Base-by-base conservation (phyloP, 2,329 filamentous ascomycete genomes). In the Nemania diffusa region DNA sequence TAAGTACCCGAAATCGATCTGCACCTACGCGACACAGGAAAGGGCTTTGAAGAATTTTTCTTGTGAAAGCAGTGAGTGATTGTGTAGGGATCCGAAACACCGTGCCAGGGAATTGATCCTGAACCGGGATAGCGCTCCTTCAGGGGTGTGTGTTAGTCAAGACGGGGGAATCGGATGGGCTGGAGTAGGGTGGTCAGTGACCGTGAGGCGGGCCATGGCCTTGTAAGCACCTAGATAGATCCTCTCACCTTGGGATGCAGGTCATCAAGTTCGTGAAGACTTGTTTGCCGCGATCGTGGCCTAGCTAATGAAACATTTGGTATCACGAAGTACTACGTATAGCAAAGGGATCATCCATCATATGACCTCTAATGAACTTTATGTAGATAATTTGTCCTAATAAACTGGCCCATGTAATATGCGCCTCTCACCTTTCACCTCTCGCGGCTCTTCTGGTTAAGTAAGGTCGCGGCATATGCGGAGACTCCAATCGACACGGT, bases 91-190 rank as follows among this genome's bases (percentile, higher is more conserved):
- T 51, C 22, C 48, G 48, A 53, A 53, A 53, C 34, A 42, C 34
- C 37, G 32, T 40, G 32, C 52, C 52, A 56, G 50, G 50, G 50
- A 27, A 22, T 8, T 56, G 52, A 56, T 56, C 52, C 55, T 57
- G 34, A 4, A 17, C 37, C 37, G 17, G 37, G 37, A 42, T 9
- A 37, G 56, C 7, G 56, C n/a, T 5, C 9, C 32, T 59, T 51
- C 57, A 59, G 57, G 57, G 57, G 57, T 50, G 46, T 20, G 42
- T 50, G 13, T n/a, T 40, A 40, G 37, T 24, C 9, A 17, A 46
- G 22, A 51, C 57, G 57, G 44, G 55, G 57, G 32, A 22, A 26
- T 51, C 57, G 57, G 57, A 59, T 58, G n/a, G 56, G 27, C n/a
- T 46, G n/a, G n/a, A 24, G 44, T 46, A 46, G 44, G 15, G 22